A percentile compares a stretch with the other conserved stretches of the same genome.
Evolutionary conservation across 257 asterid genomes (phyloP).

Genomic region (Anisodus acutangulus): DNA sequence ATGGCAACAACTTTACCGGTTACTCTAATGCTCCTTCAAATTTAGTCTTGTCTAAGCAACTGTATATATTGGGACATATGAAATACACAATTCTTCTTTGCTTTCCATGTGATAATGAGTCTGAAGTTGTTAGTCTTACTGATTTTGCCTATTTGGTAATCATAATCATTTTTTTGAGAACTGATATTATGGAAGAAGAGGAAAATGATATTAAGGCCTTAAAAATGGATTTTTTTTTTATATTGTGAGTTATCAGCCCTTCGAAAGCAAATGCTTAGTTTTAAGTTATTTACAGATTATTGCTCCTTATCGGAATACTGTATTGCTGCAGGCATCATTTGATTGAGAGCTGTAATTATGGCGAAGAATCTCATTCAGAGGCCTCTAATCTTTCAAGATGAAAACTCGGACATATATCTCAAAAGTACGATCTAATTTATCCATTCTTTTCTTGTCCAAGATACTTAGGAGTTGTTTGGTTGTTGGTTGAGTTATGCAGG

Average conservation of each 20-base stretch:
- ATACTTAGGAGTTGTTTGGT: background rate
- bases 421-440: slow-evolving; percentile 47
- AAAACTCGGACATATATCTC: slow-evolving; percentile 45
- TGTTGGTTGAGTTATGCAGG: no score
- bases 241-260: background rate
- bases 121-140: background rate
- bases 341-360: slow-evolving; percentile 41
- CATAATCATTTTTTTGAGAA: background rate
- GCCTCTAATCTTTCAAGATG: slow-evolving; percentile 67
- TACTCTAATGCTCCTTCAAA: no score
- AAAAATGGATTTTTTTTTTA: background rate
- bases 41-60: no score
- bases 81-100: background rate
- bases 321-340: slow-evolving; percentile 11
- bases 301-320: background rate
- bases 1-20: no score
- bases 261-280: background rate
- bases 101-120: background rate
- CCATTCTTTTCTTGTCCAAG: background rate
- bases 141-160: background rate
- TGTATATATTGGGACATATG: background rate
- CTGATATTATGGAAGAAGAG: background rate
- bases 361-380: slow-evolving; percentile 58
- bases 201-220: background rate
- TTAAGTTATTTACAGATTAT: background rate